Evolutionary conservation across 2,329 filamentous ascomycete genomes (phyloP), one percentile per base, ranked within the genome.

Genomic region (Arthrobotrys megalospora): DNA sequence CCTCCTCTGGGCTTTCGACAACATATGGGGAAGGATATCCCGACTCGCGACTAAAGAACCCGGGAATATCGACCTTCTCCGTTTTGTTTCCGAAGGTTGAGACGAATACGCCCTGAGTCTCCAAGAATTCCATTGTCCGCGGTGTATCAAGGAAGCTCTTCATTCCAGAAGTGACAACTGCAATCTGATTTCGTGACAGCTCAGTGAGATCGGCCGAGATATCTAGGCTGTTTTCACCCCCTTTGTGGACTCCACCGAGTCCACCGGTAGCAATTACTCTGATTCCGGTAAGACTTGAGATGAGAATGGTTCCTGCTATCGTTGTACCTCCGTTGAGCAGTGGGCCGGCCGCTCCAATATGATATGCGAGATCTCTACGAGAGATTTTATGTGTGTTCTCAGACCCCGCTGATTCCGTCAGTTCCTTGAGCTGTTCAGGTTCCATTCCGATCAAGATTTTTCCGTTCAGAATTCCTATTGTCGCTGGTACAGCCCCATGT

Each of bases 71-170:
- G 47, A 97, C 88, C 21, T 80, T 77, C 5, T 88, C 85, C 1
- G 90, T 91, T 28, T 86, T 85, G 43, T 93, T 89, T 0, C 93
- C 91, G 85, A 98, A 99, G 1, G 96, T 98, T 2, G 90, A 92
- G 0, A 97, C 94, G 43, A 91, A 88, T 21, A 93, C 94, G 3
- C 87, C 87, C 79, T 91, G 88, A 0, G 90, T 92, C 82, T 92
- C 90, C 2, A 92, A 86, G 81, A 91, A 76, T 85, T 99, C 96
- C 4, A 99, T 87, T 0, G 96, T 99, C 65, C 93, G 88, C 1
- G 92, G 90, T 76, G 97, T 94, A 83, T 99, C 96, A 43, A 99
- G 87, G 84, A 99, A 98, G 79, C 95, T 96, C 86, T 99, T 99
- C 86, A 93, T 96, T 12, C 96, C 96, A 80, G 92, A 93, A 84